Conservation (phyloP, 768 basidiomycete species). For the Agrocybe chaxingu region DNA sequence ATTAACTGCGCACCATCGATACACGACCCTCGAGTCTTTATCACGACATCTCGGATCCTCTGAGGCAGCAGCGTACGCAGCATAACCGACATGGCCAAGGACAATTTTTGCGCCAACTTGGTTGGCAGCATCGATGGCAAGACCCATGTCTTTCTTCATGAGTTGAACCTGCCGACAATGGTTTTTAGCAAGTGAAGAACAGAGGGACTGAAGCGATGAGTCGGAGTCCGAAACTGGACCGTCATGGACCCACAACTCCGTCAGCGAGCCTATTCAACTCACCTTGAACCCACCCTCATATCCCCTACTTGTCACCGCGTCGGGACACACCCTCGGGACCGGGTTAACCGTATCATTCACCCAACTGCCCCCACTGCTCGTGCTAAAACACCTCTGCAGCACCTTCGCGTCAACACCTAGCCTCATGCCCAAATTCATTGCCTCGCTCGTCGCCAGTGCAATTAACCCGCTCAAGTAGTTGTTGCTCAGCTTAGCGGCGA, state of each 20-base stretch:
- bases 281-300: constrained; percentile 44
- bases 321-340: constrained; percentile 41
- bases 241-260: too few relatives aligned
- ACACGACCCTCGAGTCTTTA: constrained; percentile 37
- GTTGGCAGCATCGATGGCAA: constrained; percentile 35
- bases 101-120: constrained; percentile 36
- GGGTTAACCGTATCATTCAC: constrained; percentile 40
- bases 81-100: constrained; percentile 33
- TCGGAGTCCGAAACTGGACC: too few relatives aligned
- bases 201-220: too few relatives aligned
- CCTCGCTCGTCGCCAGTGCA: constrained; percentile 38
- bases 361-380: constrained; percentile 39
- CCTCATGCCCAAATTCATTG: constrained; percentile 44
- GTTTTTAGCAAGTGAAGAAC: background rate
- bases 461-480: constrained; percentile 41
- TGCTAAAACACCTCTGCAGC: constrained; percentile 34
- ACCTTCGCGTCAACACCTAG: constrained; percentile 37
- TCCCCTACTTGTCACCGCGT: constrained; percentile 37
- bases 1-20: constrained; percentile 30
- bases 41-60: constrained; percentile 36
- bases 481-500: constrained; percentile 42
- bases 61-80: constrained; percentile 35
- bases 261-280: background rate
- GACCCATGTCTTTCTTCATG: constrained; percentile 42
- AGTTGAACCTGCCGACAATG: constrained; percentile 31